Percentiles rank a stretch among this genome's conserved stretches.
phyloP scores from a whole-genome alignment of 768 basidiomycete species.

The Kwoniella sp. region DNA sequence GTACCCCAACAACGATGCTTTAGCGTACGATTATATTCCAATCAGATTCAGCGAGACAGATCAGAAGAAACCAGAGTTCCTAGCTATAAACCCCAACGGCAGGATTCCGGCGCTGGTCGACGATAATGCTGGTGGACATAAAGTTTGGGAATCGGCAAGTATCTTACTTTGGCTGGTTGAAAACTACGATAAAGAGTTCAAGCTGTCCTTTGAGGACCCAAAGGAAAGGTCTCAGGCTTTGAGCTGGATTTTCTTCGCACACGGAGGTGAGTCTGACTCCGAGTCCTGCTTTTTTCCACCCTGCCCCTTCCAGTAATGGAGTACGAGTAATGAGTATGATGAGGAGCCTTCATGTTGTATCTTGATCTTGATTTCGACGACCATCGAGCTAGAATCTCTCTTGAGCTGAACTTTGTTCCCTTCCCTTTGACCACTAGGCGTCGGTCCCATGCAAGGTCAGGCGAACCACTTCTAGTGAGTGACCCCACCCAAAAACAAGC shows the following conservation, averaged over 20 bases:
- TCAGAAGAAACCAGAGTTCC: constrained; percentile 83
- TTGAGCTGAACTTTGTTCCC: no score
- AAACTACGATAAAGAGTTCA: constrained; percentile 71
- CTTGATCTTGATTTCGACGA: no score
- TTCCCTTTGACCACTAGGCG: constrained; percentile 22
- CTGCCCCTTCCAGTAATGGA: neutral
- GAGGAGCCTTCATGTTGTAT: no score
- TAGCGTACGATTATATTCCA: constrained; percentile 53
- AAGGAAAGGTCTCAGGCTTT: constrained; percentile 71
- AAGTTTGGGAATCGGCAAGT: constrained; percentile 63
- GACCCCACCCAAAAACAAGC: neutral
- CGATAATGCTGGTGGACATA: constrained; percentile 47
- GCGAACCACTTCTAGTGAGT: constrained; percentile 76
- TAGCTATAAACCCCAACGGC: constrained; percentile 61
- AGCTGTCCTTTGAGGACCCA: constrained; percentile 64
- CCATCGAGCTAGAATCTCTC: no score
- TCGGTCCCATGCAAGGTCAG: constrained; percentile 81
- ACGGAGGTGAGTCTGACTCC: constrained; percentile 42
- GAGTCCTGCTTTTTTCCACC: no score
- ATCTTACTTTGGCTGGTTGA: constrained; percentile 79
- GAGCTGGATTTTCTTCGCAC: constrained; percentile 84
- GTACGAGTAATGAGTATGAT: no score
- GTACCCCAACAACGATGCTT: constrained; percentile 54
- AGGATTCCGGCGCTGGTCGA: constrained; percentile 57
- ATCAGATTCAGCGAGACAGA: constrained; percentile 66